phyloP scores from a whole-genome alignment of 495 filamentous ascomycete genomes.

The Letharia lupina region DNA sequence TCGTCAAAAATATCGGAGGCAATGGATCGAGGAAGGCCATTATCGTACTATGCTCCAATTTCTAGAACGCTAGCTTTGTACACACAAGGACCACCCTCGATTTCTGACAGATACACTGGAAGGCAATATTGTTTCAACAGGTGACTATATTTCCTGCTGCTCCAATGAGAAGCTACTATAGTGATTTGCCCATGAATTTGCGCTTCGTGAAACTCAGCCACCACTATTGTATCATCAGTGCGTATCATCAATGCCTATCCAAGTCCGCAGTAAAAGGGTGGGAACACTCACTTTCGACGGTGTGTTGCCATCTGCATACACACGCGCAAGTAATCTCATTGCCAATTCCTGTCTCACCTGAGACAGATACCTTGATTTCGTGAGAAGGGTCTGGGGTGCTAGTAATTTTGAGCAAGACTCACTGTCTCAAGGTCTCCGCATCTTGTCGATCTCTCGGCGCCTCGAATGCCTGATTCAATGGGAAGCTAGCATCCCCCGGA shows the following conservation, averaged over 20 bases:
- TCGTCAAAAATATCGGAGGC: background rate
- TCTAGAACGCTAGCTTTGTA: background rate
- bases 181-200: conserved; percentile 92
- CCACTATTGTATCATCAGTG: conserved; percentile 46
- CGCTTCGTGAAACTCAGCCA: conserved; percentile 98
- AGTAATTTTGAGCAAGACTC: conserved; percentile 22
- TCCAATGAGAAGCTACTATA: conserved; percentile 20
- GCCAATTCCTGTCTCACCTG: conserved; percentile 92
- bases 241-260: conserved; percentile 8
- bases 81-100: background rate
- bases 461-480: conserved; percentile 78
- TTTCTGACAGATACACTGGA: background rate
- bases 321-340: conserved; percentile 63
- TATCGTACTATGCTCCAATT: background rate
- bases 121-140: background rate
- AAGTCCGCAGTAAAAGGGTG: conserved; percentile 2
- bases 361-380: conserved; percentile 53
- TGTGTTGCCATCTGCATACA: conserved; percentile 75
- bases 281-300: conserved; percentile 66
- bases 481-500: conserved; percentile 89
- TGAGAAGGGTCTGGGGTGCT: background rate
- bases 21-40: background rate
- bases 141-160: background rate
- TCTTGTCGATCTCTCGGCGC: conserved; percentile 78
- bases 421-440: conserved; percentile 77